phyloP scores from a whole-genome alignment of 1,284 basidiomycete genomes.

The Malassezia japonica region DNA sequence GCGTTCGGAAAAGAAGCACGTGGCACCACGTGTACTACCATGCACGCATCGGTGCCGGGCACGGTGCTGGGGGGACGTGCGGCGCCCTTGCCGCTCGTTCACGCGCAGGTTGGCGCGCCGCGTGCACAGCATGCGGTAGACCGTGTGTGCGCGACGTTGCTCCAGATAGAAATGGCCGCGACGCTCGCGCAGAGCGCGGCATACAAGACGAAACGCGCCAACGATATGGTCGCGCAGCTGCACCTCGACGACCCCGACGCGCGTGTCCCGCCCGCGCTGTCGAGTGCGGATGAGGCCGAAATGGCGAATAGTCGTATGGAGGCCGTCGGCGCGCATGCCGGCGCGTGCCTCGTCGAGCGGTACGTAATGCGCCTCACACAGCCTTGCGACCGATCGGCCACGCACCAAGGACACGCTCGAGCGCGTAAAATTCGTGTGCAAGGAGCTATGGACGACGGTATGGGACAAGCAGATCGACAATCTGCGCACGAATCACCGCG shows the following conservation, averaged over 20 bases:
- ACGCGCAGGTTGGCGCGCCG: not conserved
- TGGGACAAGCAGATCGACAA: slow-evolving; percentile 95
- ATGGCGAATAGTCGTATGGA: slow-evolving; percentile 64
- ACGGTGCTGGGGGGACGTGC: not conserved
- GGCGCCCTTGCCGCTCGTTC: not conserved
- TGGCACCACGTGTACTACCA: not conserved
- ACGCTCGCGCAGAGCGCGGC: slow-evolving; percentile 7
- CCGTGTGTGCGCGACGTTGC: slow-evolving; percentile 1
- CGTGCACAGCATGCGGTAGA: not conserved
- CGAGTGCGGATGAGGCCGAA: slow-evolving; percentile 7
- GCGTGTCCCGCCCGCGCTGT: slow-evolving; percentile 9
- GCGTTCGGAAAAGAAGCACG: not conserved
- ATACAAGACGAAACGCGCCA: slow-evolving; percentile 6
- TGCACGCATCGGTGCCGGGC: slow-evolving; percentile 2
- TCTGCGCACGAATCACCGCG: slow-evolving; percentile 82
- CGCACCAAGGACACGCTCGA: slow-evolving; percentile 75
- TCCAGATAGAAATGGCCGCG: slow-evolving; percentile 5
- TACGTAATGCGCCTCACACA: slow-evolving; percentile 52
- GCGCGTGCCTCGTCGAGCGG: slow-evolving; percentile 75
- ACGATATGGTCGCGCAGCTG: slow-evolving; percentile 13
- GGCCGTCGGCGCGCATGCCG: slow-evolving; percentile 73
- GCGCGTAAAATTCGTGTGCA: slow-evolving; percentile 87
- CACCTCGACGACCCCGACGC: slow-evolving; percentile 6
- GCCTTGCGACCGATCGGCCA: slow-evolving; percentile 64
- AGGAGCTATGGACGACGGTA: slow-evolving; percentile 76